Evolutionary conservation across 2,329 filamentous ascomycete species (phyloP).

Genomic region (Didymella arachidicola): DNA sequence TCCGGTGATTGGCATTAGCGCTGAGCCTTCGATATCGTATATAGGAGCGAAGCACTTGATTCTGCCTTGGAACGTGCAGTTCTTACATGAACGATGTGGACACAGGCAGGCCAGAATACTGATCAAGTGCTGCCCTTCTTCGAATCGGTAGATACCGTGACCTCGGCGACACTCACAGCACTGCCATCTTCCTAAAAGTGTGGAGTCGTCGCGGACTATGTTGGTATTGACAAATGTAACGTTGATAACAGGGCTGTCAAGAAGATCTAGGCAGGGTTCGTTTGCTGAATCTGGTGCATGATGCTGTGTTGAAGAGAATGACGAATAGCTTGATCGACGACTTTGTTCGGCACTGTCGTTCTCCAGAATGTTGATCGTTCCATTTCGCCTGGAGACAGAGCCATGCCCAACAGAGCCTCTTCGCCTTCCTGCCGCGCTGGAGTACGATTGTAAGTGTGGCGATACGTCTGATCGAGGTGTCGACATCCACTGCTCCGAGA

Average conservation of each 20-base stretch:
- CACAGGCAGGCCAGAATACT: conserved; percentile 34
- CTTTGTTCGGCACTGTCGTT: background rate
- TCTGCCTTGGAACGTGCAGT: conserved; percentile 30
- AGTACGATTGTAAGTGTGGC: background rate
- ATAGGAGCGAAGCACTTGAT: conserved; percentile 37
- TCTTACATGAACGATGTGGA: conserved; percentile 35
- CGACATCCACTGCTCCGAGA: background rate
- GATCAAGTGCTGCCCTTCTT: conserved; percentile 27
- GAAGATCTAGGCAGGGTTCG: background rate
- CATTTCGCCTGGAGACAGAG: background rate
- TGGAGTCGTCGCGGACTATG: background rate
- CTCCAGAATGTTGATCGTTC: background rate
- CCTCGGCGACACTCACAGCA: conserved; percentile 17
- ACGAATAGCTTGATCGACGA: background rate
- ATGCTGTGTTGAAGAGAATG: background rate
- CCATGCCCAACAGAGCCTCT: background rate
- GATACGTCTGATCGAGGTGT: background rate
- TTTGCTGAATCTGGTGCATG: background rate
- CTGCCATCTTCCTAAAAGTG: conserved; percentile 15
- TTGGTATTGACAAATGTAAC: background rate
- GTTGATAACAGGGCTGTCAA: background rate
- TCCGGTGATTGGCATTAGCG: conserved; percentile 11
- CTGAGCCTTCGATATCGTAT: conserved; percentile 33
- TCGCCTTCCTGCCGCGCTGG: background rate
- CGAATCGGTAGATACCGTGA: conserved; percentile 6